Conservation (phyloP, 2,329 filamentous ascomycete species). For the Zasmidium cellare region DNA sequence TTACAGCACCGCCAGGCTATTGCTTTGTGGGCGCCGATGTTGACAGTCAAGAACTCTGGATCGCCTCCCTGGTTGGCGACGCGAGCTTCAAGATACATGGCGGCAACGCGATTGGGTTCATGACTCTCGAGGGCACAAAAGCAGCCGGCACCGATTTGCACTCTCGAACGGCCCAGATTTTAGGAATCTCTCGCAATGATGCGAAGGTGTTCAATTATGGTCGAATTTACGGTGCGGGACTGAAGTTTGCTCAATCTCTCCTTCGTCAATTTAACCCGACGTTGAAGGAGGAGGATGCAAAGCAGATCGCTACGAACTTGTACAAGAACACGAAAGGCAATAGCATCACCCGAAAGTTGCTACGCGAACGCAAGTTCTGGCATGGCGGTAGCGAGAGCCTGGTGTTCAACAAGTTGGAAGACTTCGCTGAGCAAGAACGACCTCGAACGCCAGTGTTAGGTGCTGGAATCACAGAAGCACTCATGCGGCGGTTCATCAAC, state of each 20-base stretch:
- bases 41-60: constrained; percentile 97
- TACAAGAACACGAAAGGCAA: constrained; percentile 89
- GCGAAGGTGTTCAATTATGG: constrained; percentile 99
- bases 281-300: constrained; percentile 76
- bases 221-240: constrained; percentile 94
- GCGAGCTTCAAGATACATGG: constrained; percentile 93
- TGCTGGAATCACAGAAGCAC: constrained; percentile 91
- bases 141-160: constrained; percentile 91
- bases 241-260: constrained; percentile 88
- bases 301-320: constrained; percentile 72
- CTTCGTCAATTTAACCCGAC: constrained; percentile 90
- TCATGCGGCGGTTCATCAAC: constrained; percentile 83
- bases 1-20: constrained; percentile 86
- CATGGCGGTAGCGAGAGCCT: constrained; percentile 94
- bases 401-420: constrained; percentile 96
- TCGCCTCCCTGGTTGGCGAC: constrained; percentile 91
- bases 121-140: constrained; percentile 97
- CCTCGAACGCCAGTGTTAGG: constrained; percentile 90
- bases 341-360: constrained; percentile 71
- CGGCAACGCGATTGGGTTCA: constrained; percentile 96
- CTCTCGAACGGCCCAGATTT: constrained; percentile 85
- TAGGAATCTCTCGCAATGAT: constrained; percentile 91
- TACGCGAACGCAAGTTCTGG: constrained; percentile 83
- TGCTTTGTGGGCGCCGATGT: constrained; percentile 96
- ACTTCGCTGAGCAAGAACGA: constrained; percentile 92